A percentile compares a stretch with the other conserved stretches of the same genome.
Conservation (phyloP, 2,329 filamentous ascomycete genomes). For the Colletotrichum spinosum region DNA sequence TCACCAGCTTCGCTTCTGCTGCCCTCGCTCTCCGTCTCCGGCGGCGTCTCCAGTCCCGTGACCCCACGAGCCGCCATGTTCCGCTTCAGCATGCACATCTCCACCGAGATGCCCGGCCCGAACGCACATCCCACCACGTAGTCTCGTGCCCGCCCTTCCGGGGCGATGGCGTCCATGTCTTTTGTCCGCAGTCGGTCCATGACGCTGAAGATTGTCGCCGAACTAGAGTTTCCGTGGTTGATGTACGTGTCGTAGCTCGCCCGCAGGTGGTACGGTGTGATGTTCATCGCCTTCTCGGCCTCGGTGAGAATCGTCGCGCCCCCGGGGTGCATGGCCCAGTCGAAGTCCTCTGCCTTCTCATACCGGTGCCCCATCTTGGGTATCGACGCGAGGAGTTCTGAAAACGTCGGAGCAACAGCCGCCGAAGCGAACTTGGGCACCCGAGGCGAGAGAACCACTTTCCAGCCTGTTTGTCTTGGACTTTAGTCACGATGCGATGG, state of each 20-base stretch:
- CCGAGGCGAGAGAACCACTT: slow-evolving; percentile 71
- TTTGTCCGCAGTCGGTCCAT: slow-evolving; percentile 69
- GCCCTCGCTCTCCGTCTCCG: slow-evolving; percentile 64
- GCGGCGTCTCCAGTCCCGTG: slow-evolving; percentile 62
- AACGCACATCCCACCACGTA: slow-evolving; percentile 77
- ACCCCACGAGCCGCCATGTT: slow-evolving; percentile 46
- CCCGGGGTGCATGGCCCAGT: slow-evolving; percentile 81
- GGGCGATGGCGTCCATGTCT: slow-evolving; percentile 69
- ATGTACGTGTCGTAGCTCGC: slow-evolving; percentile 78
- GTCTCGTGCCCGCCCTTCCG: slow-evolving; percentile 61
- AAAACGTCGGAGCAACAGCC: slow-evolving; percentile 65
- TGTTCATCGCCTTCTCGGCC: slow-evolving; percentile 67
- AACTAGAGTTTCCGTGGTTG: slow-evolving; percentile 76
- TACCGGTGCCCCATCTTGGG: slow-evolving; percentile 58
- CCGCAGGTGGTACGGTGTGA: slow-evolving; percentile 73
- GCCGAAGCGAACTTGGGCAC: slow-evolving; percentile 68
- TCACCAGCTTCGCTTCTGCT: slow-evolving; percentile 56
- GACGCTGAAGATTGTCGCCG: slow-evolving; percentile 76
- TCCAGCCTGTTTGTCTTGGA: slow-evolving; percentile 63
- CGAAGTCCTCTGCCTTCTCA: slow-evolving; percentile 67
- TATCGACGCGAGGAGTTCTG: slow-evolving; percentile 62
- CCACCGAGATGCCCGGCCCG: slow-evolving; percentile 75
- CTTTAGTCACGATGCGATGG: slow-evolving; percentile 35
- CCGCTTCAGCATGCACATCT: slow-evolving; percentile 75
- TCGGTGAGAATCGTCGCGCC: slow-evolving; percentile 75